Evolutionary conservation across 2,329 filamentous ascomycete species (phyloP).

Genomic region (Nemania sp.): DNA sequence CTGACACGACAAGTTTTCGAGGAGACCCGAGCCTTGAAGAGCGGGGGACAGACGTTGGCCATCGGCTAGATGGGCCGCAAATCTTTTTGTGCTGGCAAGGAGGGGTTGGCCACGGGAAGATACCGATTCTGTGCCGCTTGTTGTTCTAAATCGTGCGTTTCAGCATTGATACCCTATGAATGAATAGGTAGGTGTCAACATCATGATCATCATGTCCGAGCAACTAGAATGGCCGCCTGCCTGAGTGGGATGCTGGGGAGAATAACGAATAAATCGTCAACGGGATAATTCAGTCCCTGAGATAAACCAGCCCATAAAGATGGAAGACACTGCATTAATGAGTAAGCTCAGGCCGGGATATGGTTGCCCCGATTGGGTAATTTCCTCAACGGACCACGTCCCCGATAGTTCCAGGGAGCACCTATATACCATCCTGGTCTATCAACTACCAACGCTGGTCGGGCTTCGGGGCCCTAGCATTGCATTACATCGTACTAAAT

Average conservation of each 20-base stretch:
- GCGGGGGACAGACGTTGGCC: neutral
- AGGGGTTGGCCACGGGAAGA: neutral
- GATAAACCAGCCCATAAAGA: neutral
- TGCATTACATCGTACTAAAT: too few species aligned
- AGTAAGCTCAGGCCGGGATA: slow-evolving; percentile 4
- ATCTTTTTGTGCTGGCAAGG: neutral
- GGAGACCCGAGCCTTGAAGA: neutral
- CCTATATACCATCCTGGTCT: neutral
- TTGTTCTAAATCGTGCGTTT: neutral
- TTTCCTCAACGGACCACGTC: slow-evolving; percentile 10
- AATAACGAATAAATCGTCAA: neutral
- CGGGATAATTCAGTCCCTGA: neutral
- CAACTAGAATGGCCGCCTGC: neutral
- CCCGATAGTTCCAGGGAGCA: neutral
- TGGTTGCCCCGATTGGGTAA: slow-evolving; percentile 18
- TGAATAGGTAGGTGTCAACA: too few species aligned
- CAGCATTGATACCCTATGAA: too few species aligned
- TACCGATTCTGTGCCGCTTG: neutral
- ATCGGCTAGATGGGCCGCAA: neutral
- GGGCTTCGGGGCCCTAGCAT: neutral
- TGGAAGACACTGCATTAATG: neutral
- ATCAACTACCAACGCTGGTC: neutral
- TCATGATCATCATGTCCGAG: neutral
- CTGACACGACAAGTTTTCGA: neutral
- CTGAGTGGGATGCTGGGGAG: neutral